These are phyloP conservation scores for Lithospermum erythrorhizon DNA, from an alignment of 257 asterid genomes.

Conservation along the genomic window DNA sequence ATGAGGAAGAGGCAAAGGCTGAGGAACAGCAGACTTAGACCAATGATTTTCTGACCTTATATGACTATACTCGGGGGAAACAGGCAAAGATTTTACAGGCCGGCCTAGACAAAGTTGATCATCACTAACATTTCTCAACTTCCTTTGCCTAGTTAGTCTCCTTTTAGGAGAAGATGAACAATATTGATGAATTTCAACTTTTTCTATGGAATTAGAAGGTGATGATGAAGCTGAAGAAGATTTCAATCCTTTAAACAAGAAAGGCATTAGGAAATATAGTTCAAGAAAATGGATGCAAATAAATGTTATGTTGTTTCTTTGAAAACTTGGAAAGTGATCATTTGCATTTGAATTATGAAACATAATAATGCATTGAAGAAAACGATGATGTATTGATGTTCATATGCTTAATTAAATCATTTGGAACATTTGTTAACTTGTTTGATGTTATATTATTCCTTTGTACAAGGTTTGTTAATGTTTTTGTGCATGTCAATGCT, in stretches of 20 bases:
- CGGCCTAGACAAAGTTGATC: slow-evolving; percentile 36
- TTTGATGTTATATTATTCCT: too few relatives aligned
- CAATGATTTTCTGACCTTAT: slow-evolving; percentile 28
- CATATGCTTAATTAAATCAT: too few relatives aligned
- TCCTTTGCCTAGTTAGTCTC: slow-evolving; percentile 40
- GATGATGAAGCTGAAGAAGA: slow-evolving; percentile 18
- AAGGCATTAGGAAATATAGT: slow-evolving; percentile 28
- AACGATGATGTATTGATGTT: too few relatives aligned
- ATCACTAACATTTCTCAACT: slow-evolving; percentile 46
- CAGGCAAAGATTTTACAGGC: slow-evolving; percentile 55
- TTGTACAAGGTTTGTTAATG: too few relatives aligned
- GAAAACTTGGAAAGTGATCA: too few relatives aligned
- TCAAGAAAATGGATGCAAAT: too few relatives aligned
- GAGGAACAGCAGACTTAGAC: slow-evolving; percentile 66
- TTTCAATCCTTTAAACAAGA: slow-evolving; percentile 41
- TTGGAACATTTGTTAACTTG: too few relatives aligned
- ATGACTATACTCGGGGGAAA: slow-evolving; percentile 23
- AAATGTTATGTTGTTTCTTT: too few relatives aligned
- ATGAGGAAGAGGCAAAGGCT: slow-evolving; percentile 71
- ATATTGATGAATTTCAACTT: slow-evolving; percentile 27
- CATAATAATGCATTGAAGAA: too few relatives aligned
- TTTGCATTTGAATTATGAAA: too few relatives aligned
- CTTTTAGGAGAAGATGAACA: slow-evolving; percentile 14
- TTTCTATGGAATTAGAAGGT: slow-evolving; percentile 20
- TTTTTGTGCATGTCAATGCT: too few relatives aligned